phyloP scores from a whole-genome alignment of 192 early-diverging fungal species.

The Coemansia sp. region DNA sequence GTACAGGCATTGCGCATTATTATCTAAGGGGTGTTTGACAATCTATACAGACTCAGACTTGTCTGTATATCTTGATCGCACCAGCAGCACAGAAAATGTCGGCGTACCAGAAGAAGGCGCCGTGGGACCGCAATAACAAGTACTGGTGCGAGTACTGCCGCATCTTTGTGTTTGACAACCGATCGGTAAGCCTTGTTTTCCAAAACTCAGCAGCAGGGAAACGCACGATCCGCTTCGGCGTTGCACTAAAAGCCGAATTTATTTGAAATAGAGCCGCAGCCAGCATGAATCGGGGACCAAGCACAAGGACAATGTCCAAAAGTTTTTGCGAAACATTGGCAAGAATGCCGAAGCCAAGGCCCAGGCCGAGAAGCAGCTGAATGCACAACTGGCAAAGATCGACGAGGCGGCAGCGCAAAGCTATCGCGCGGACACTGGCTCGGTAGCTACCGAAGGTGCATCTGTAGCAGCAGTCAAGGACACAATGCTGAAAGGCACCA shows the following conservation, averaged over 20 bases:
- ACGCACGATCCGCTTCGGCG: no score
- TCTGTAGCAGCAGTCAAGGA: not conserved
- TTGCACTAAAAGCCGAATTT: no score
- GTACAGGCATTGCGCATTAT: no score
- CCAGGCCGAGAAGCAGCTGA: constrained; percentile 56
- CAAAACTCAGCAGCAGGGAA: no score
- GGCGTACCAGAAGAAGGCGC: constrained; percentile 32
- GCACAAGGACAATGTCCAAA: constrained; percentile 82
- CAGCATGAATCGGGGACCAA: constrained; percentile 76
- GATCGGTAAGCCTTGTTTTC: constrained; percentile 53
- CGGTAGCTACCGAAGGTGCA: not conserved
- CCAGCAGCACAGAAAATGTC: constrained; percentile 2
- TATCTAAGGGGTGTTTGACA: no score
- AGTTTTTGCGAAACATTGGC: constrained; percentile 67
- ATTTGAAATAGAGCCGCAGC: constrained; percentile 59
- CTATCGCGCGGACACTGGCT: constrained; percentile 26
- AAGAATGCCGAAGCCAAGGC: constrained; percentile 55
- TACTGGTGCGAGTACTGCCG: constrained; percentile 85
- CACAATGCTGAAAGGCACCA: not conserved
- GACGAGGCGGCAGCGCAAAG: constrained; percentile 51
- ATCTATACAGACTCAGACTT: no score
- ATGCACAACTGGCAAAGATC: constrained; percentile 66
- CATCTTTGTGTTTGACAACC: constrained; percentile 81
- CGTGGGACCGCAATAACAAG: constrained; percentile 62
- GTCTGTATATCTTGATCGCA: not conserved